Base-by-base conservation (phyloP, 192 early-diverging fungal species). In the Martensiomyces pterosporus region DNA sequence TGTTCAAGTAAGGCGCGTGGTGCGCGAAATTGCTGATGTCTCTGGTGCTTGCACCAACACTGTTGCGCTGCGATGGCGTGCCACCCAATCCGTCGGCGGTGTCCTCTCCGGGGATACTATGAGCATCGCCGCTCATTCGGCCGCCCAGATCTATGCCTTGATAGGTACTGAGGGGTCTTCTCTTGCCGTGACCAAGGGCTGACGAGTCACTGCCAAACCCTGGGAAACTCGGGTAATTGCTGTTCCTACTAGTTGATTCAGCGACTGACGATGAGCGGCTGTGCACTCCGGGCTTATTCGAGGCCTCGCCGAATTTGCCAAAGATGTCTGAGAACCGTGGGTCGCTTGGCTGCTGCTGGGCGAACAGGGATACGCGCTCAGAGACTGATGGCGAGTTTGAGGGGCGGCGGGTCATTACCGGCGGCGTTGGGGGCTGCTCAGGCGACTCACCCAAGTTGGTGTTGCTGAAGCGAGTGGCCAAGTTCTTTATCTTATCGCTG, bases 361-460 rank as follows among this genome's bases (percentile, higher is more conserved):
- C 68, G 23, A 72, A 72, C 12, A 64, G 68, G 19, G 61, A 72
- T 38, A 72, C 68, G 21, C 68, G 61, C 49, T 72, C 68, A 3
- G 68, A 72, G 3, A 72, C 61, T 4, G 68, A 72, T 9, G 61
- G 68, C 36, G 68, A 56, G 32, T 72, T 56, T 6, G 68, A 72
- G 3, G 61, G 68, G 10, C 61, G 57, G n/a, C 68, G 68, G 9
- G 52, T 43, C 15, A 64, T 26, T 4, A 32, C 52, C 40, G 57
- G 57, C 9, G 39, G 39, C 25, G 39, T 37, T 8, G 46, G 29
- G 2, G 48, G 54, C 3, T 49, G 22, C 12, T 47, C 58, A 1
- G 43, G 14, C 18, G 47, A 33, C 17, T 60, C 68, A 3, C 47
- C 54, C 18, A 72, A 53, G 44, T 46, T 72, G 26, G 61, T 49